phyloP scores from a whole-genome alignment of 495 filamentous ascomycete genomes.

The Bacidia rubella region DNA sequence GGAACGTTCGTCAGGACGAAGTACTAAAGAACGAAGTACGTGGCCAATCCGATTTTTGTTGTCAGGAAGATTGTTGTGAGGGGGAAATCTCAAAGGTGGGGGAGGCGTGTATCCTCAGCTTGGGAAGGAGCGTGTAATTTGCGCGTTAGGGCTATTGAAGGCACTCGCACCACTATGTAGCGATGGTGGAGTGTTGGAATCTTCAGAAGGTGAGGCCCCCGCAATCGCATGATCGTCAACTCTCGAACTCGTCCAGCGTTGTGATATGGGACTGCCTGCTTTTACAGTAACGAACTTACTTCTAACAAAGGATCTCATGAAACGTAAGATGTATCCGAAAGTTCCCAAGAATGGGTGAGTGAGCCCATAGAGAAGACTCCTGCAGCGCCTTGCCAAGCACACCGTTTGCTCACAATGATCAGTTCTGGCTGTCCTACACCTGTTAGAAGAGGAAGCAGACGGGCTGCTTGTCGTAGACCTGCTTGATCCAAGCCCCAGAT shows the following conservation, averaged over 20 bases:
- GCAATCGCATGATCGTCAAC: too few relatives aligned
- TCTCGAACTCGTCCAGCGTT: too few relatives aligned
- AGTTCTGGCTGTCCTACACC: conserved; percentile 48
- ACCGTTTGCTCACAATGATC: conserved; percentile 30
- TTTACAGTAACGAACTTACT: too few relatives aligned
- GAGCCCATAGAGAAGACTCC: conserved; percentile 42
- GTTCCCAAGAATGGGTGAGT: conserved; percentile 40
- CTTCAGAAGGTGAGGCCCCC: too few relatives aligned
- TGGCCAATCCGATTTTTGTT: background rate
- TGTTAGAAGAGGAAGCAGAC: conserved; percentile 42
- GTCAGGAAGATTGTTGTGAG: background rate
- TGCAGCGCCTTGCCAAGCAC: conserved; percentile 37
- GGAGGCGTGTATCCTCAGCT: too few relatives aligned
- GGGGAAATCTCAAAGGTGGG: background rate
- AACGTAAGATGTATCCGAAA: conserved; percentile 31
- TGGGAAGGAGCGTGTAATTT: conserved; percentile 12
- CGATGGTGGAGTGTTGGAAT: background rate
- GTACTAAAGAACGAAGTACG: background rate
- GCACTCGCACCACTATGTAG: background rate
- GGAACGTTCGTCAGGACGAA: conserved; percentile 6
- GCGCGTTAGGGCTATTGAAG: background rate
- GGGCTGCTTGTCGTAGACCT: conserved; percentile 37
- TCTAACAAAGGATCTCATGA: too few relatives aligned
- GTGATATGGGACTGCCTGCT: too few relatives aligned
- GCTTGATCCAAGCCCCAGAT: conserved; percentile 38